Percentiles rank a stretch among this genome's conserved stretches.
Conservation (phyloP, 2,329 filamentous ascomycete genomes). For the Helicocarpus griseus region DNA sequence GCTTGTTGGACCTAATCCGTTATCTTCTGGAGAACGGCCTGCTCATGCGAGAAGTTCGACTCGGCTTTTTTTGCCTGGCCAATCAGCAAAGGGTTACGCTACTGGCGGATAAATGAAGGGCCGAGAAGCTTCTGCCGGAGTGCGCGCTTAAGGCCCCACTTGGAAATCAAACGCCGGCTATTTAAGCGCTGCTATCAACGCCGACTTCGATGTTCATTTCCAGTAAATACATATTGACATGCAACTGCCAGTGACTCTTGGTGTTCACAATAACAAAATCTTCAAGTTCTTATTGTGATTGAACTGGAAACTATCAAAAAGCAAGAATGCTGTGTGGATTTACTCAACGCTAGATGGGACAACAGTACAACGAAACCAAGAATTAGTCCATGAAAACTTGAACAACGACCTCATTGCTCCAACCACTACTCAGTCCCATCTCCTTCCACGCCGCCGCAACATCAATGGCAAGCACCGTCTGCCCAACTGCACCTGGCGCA, state of each 20-base stretch:
- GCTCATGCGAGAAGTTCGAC: not conserved
- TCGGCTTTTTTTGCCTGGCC: not conserved
- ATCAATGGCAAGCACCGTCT: conserved; percentile 68
- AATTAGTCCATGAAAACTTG: conserved; percentile 45
- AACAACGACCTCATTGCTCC: conserved; percentile 70
- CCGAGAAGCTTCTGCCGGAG: not conserved
- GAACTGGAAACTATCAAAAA: not conserved
- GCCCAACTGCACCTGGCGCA: conserved; percentile 29
- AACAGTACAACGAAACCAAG: not conserved
- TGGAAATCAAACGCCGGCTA: no score
- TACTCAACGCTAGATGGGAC: no score
- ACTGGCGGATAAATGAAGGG: not conserved
- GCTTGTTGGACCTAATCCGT: not conserved
- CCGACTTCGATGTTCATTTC: no score
- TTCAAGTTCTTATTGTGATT: not conserved
- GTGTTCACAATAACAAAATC: no score
- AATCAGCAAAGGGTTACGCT: not conserved
- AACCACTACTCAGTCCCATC: conserved; percentile 58
- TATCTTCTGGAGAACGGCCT: not conserved
- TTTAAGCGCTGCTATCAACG: no score
- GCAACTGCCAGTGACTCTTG: no score
- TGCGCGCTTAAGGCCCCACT: not conserved
- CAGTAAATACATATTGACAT: no score
- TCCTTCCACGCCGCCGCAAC: conserved; percentile 66
- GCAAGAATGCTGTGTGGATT: not conserved